phyloP scores from a whole-genome alignment of 1,284 basidiomycete species.

The Wallemia ichthyophaga region DNA sequence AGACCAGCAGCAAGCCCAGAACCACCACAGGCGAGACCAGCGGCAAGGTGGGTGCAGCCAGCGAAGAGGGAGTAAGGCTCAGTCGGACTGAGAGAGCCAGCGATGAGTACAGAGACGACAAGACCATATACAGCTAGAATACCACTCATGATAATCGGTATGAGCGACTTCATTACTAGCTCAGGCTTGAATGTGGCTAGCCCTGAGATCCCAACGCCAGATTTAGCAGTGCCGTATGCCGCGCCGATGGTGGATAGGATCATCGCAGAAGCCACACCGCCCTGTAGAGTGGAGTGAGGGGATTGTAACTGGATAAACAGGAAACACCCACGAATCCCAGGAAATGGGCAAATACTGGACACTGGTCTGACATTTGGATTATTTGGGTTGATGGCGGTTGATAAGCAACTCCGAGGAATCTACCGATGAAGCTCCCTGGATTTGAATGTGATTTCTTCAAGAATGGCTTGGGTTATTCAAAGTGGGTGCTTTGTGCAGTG shows the following conservation, averaged over 20 bases:
- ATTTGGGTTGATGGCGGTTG: not conserved
- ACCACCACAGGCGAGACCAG: conserved; percentile 15
- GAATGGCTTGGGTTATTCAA: not conserved
- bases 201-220: conserved; percentile 16
- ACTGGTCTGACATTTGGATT: not conserved
- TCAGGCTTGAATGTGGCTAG: conserved; percentile 16
- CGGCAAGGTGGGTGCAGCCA: conserved; percentile 16
- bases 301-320: no score
- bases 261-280: not conserved
- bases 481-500: no score
- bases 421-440: not conserved
- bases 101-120: conserved; percentile 6
- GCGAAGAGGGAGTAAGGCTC: conserved; percentile 6
- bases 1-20: conserved; percentile 16
- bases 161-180: conserved; percentile 15
- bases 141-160: conserved; percentile 17
- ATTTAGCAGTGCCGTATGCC: conserved; percentile 16
- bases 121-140: conserved; percentile 14
- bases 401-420: not conserved
- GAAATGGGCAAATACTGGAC: not conserved
- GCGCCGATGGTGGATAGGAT: conserved; percentile 11
- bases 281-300: not conserved
- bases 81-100: conserved; percentile 4
- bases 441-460: not conserved
- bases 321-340: not conserved